phyloP scores from a whole-genome alignment of 768 basidiomycete genomes.

The Kwoniella sp. region DNA sequence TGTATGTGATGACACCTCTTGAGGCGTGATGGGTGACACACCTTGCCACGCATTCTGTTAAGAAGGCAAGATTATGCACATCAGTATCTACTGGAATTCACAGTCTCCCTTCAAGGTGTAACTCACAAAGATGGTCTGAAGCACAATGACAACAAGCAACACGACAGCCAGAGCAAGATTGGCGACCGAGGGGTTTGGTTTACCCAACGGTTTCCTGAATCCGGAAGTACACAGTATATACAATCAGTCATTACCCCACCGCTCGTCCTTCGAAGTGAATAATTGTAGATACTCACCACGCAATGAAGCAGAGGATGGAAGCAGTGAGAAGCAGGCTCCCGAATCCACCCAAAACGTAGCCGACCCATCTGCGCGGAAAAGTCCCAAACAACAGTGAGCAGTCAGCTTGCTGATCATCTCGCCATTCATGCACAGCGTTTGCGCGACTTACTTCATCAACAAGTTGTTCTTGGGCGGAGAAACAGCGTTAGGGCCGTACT shows the following conservation, averaged over 20 bases:
- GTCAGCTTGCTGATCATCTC: not conserved
- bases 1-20: not conserved
- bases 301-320: slow-evolving; percentile 64
- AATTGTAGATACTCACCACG: slow-evolving; percentile 53
- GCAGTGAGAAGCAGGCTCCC: slow-evolving; percentile 65
- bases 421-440: too few species aligned
- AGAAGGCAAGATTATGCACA: slow-evolving; percentile 22
- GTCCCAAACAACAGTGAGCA: too few species aligned
- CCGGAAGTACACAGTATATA: not conserved
- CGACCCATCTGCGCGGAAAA: slow-evolving; percentile 56
- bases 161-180: slow-evolving; percentile 68
- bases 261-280: not conserved
- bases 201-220: slow-evolving; percentile 65
- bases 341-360: slow-evolving; percentile 66
- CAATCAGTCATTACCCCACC: not conserved
- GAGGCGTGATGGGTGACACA: not conserved
- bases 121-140: slow-evolving; percentile 47
- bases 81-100: not conserved
- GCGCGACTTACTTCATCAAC: slow-evolving; percentile 58
- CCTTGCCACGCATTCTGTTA: slow-evolving; percentile 60
- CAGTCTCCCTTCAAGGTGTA: not conserved
- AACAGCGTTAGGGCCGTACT: slow-evolving; percentile 63
- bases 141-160: slow-evolving; percentile 59
- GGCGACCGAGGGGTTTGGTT: slow-evolving; percentile 62
- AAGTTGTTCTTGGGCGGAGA: slow-evolving; percentile 61